phyloP scores from a whole-genome alignment of 2,329 filamentous ascomycete genomes.

The Trichoderma breve region DNA sequence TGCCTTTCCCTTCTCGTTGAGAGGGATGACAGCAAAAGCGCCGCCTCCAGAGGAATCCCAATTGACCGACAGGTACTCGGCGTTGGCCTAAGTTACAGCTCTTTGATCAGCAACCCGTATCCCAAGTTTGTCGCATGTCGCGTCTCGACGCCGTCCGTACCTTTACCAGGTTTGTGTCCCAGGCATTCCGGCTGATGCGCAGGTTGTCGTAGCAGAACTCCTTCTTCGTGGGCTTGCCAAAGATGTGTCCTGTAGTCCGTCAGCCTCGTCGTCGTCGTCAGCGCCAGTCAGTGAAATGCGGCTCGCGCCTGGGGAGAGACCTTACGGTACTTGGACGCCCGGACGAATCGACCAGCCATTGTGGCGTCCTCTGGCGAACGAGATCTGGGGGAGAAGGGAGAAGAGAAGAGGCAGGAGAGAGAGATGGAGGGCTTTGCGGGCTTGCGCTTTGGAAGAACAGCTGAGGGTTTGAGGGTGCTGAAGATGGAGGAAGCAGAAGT shows the following conservation, averaged over 20 bases:
- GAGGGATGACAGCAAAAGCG: conserved; percentile 92
- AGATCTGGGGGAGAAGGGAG: conserved; percentile 21
- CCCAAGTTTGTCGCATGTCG: neutral
- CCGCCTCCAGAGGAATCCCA: conserved; percentile 96
- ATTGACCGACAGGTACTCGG: conserved; percentile 94
- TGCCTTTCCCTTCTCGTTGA: conserved; percentile 83
- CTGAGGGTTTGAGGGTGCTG: conserved; percentile 14
- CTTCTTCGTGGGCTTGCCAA: conserved; percentile 92
- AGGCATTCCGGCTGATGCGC: conserved; percentile 95
- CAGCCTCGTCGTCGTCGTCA: conserved; percentile 23
- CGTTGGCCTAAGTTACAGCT: conserved; percentile 68
- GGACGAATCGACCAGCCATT: conserved; percentile 65
- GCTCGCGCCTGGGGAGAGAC: conserved; percentile 32
- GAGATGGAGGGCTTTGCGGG: neutral
- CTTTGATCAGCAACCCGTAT: conserved; percentile 21
- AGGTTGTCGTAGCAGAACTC: conserved; percentile 99
- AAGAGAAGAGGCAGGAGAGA: neutral
- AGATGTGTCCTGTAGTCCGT: conserved; percentile 78
- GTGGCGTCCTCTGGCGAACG: conserved; percentile 24
- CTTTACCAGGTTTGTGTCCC: conserved; percentile 99
- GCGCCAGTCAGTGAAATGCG: neutral
- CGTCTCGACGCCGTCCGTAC: conserved; percentile 47
- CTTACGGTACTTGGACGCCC: conserved; percentile 67
- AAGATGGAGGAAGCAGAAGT: neutral
- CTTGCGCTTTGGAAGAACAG: neutral